Conservation (phyloP, 2,329 filamentous ascomycete species). For the Aspergillus brunneoviolaceus region DNA sequence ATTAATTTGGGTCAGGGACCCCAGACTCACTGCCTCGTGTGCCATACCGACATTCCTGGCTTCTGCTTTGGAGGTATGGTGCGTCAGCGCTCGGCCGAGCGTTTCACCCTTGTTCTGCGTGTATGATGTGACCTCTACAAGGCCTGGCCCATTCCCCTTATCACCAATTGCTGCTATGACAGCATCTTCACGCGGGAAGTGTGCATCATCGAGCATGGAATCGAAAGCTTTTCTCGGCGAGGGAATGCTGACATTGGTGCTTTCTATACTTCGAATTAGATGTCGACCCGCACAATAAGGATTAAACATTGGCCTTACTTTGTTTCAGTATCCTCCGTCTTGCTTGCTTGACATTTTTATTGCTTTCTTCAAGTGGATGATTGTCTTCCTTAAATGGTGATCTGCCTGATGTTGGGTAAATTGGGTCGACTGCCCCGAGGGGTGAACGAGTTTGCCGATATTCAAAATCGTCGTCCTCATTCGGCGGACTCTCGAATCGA, state of each 20-base stretch:
- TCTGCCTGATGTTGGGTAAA: slow-evolving; percentile 10
- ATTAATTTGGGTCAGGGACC: background rate
- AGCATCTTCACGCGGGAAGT: background rate
- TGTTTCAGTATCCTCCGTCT: slow-evolving; percentile 42
- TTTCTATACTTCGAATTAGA: slow-evolving; percentile 41
- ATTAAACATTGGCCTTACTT: slow-evolving; percentile 35
- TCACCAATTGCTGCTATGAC: background rate
- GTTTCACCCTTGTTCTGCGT: background rate
- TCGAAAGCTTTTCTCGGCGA: slow-evolving; percentile 28
- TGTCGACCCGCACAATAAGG: background rate
- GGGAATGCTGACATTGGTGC: slow-evolving; percentile 47
- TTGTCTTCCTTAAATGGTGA: slow-evolving; percentile 18
- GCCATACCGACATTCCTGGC: background rate
- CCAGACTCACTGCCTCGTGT: background rate
- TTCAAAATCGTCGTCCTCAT: slow-evolving; percentile 35
- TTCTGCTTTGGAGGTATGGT: background rate
- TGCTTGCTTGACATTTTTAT: slow-evolving; percentile 15
- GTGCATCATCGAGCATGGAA: background rate
- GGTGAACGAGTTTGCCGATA: slow-evolving; percentile 28
- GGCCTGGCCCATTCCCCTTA: background rate
- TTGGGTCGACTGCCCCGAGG: slow-evolving; percentile 11
- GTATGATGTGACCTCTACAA: background rate
- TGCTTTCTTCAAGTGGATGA: slow-evolving; percentile 14
- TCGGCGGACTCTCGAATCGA: slow-evolving; percentile 14
- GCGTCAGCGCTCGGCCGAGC: background rate